These are phyloP conservation scores for Fomitopsis palustris DNA, from an alignment of 1,284 basidiomycete species.

Conservation along the genomic window DNA sequence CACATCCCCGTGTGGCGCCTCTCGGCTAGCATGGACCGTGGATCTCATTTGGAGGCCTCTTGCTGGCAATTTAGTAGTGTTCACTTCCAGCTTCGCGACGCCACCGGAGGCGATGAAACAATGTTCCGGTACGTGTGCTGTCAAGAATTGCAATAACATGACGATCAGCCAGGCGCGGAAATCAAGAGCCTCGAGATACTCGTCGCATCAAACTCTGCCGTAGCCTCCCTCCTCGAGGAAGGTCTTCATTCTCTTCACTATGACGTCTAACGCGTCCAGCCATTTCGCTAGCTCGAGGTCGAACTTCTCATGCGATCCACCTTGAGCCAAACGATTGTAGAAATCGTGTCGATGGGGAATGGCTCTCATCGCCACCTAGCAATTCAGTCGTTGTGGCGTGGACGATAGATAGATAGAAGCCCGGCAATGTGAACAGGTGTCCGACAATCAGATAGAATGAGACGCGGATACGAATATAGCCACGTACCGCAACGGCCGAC, in stretches of 20 bases:
- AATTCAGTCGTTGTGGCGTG: conserved; percentile 1
- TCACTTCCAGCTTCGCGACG: background rate
- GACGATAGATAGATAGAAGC: conserved; percentile 8
- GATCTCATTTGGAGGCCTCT: background rate
- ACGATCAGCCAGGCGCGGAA: background rate
- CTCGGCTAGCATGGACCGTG: background rate
- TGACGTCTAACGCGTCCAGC: conserved; percentile 73
- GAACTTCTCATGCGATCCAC: conserved; percentile 75
- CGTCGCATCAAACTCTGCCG: conserved; percentile 46
- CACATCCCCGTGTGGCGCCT: background rate
- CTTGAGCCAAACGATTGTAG: conserved; percentile 81
- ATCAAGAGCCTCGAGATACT: background rate
- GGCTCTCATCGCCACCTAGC: conserved; percentile 90
- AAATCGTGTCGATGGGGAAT: conserved; percentile 88
- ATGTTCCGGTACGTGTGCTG: background rate
- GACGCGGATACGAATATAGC: conserved; percentile 1
- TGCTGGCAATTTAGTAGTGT: background rate
- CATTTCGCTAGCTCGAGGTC: conserved; percentile 74
- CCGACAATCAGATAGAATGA: background rate
- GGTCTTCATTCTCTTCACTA: conserved; percentile 62
- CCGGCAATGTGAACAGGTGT: background rate
- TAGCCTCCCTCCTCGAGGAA: conserved; percentile 70
- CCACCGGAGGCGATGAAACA: background rate
- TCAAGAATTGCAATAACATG: background rate
- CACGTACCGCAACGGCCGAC: conserved; percentile 78